Conservation (phyloP, 148 eudicot species). For the Cornus kousa region DNA sequence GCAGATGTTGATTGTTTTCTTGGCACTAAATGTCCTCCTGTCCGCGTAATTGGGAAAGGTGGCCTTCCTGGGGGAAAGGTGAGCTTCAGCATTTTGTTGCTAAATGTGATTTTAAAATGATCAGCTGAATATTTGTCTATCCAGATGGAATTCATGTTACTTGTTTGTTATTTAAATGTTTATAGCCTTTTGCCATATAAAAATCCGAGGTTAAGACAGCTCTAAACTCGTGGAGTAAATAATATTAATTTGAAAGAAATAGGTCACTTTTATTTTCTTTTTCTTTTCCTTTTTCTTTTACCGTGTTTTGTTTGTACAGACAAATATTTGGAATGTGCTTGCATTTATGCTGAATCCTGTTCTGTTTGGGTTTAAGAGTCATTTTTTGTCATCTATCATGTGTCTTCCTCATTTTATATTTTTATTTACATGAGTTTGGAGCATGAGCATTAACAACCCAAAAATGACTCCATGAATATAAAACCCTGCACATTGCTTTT, state of each 20-base stretch:
- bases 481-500: too few relatives aligned
- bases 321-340: too few relatives aligned
- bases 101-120: not conserved
- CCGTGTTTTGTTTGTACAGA: not conserved
- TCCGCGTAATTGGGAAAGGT: conserved; percentile 79
- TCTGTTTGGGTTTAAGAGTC: too few relatives aligned
- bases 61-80: conserved; percentile 99
- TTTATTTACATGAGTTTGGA: too few relatives aligned
- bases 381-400: too few relatives aligned
- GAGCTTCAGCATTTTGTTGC: conserved; percentile 9
- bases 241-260: not conserved
- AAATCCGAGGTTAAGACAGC: not conserved
- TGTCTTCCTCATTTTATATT: too few relatives aligned
- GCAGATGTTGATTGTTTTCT: conserved; percentile 90
- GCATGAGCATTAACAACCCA: too few relatives aligned
- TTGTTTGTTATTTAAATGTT: not conserved
- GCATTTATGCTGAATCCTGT: not conserved
- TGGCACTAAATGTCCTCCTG: conserved; percentile 97
- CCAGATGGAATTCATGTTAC: not conserved
- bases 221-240: not conserved
- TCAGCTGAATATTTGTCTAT: not conserved
- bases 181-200: not conserved
- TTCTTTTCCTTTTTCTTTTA: too few relatives aligned
- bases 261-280: too few relatives aligned
- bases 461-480: too few relatives aligned